Conservation (phyloP, 106 monocot genomes). For the Dioscorea dumetorum region DNA sequence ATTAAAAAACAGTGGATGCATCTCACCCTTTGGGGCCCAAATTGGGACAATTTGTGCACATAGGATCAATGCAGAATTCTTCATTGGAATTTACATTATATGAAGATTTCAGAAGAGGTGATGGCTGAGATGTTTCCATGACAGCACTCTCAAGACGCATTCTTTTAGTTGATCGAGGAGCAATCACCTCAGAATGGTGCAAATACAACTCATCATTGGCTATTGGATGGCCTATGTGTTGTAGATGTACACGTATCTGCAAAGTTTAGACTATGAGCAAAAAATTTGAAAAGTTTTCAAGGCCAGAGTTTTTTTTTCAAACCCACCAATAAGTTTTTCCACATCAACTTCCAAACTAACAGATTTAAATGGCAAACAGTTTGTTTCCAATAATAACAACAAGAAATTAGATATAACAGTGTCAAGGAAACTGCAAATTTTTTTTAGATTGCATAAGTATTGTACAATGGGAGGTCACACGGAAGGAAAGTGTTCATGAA, state of each 20-base stretch:
- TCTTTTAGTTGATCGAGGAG: slow-evolving; percentile 40
- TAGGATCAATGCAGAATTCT: slow-evolving; percentile 59
- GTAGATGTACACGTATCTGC: slow-evolving; percentile 97
- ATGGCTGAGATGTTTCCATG: slow-evolving; percentile 4
- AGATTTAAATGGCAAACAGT: no score
- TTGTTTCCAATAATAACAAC: no score
- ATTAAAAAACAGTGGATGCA: background rate
- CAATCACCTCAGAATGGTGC: slow-evolving; percentile 16
- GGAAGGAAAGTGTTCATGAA: no score
- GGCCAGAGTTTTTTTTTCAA: no score
- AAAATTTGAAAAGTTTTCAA: no score
- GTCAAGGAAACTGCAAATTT: no score
- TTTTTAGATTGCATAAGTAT: no score
- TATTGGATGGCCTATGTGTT: slow-evolving; percentile 78
- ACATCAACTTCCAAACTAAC: no score
- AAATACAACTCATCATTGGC: slow-evolving; percentile 79
- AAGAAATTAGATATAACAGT: no score
- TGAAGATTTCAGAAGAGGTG: background rate
- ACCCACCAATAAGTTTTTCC: no score
- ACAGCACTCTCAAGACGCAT: slow-evolving; percentile 42
- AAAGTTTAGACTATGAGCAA: slow-evolving; percentile 7
- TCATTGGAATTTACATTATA: background rate
- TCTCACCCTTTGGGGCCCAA: slow-evolving; percentile 76
- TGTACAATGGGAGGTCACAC: no score
- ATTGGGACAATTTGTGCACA: slow-evolving; percentile 94